phyloP scores from a whole-genome alignment of 78 protist species.

The Isochrysis galbana region DNA sequence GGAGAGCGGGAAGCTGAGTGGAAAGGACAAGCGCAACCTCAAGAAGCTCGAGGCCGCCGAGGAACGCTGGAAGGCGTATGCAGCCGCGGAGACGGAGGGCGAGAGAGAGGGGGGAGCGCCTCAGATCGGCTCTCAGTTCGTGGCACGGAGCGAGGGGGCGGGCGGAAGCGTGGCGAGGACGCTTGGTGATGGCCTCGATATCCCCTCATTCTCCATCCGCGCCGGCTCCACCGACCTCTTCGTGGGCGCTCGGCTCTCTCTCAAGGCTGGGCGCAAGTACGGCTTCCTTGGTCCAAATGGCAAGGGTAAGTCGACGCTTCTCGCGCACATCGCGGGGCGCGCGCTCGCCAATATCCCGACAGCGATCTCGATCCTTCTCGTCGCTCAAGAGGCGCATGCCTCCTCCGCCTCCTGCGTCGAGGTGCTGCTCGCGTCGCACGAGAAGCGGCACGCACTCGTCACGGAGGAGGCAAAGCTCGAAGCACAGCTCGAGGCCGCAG shows the following conservation, averaged over 20 bases:
- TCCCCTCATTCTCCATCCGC: background rate
- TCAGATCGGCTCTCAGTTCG: background rate
- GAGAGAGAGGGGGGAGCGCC: too few relatives aligned
- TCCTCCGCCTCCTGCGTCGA: background rate
- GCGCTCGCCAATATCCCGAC: slow-evolving; percentile 42
- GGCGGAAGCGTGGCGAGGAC: background rate
- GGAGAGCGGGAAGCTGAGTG: background rate
- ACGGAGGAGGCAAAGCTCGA: background rate
- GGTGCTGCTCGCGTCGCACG: slow-evolving; percentile 10
- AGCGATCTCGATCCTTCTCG: background rate
- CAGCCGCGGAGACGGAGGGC: background rate
- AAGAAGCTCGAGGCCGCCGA: slow-evolving; percentile 18
- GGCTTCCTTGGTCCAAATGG: slow-evolving; percentile 93
- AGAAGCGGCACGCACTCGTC: background rate
- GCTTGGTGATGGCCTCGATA: background rate
- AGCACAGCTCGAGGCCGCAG: background rate
- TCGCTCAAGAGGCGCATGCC: background rate
- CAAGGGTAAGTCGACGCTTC: slow-evolving; percentile 88
- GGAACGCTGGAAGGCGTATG: background rate
- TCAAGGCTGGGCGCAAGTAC: slow-evolving; percentile 45
- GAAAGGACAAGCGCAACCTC: background rate
- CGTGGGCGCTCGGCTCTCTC: background rate
- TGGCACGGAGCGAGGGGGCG: background rate
- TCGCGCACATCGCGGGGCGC: slow-evolving; percentile 72
- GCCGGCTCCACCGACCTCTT: background rate